Percentiles rank a stretch among this genome's conserved stretches.
phyloP scores from a whole-genome alignment of 2,329 filamentous ascomycete genomes.

The Calonectria pseudoreteaudii region DNA sequence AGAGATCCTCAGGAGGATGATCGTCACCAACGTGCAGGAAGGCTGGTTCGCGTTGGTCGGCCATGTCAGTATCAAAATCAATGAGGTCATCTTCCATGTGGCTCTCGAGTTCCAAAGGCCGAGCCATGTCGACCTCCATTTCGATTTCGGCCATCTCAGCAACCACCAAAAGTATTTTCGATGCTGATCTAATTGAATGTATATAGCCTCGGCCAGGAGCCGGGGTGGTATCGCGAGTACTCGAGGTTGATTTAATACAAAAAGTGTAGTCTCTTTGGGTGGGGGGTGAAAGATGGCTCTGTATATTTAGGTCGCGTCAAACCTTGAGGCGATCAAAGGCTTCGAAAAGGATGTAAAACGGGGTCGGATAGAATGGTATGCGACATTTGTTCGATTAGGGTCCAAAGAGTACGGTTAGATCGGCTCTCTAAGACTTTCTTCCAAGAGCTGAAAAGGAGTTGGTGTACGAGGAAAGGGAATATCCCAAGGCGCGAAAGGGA shows the following conservation, averaged over 20 bases:
- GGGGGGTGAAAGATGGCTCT: background rate
- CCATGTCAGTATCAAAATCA: constrained; percentile 52
- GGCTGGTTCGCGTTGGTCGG: constrained; percentile 35
- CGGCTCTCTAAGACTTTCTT: background rate
- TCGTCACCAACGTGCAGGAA: background rate
- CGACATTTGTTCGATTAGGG: constrained; percentile 43
- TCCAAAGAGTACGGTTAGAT: background rate
- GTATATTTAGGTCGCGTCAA: background rate
- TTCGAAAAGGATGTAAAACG: constrained; percentile 22
- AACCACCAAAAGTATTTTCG: background rate
- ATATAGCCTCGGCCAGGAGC: background rate
- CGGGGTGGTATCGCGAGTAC: background rate
- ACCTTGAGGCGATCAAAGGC: constrained; percentile 34
- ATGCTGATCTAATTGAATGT: background rate
- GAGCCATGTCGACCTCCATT: constrained; percentile 47
- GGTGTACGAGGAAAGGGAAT: background rate
- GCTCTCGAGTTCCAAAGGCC: constrained; percentile 38
- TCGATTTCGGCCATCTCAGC: constrained; percentile 45
- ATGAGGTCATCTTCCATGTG: constrained; percentile 51
- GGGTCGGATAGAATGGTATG: constrained; percentile 32
- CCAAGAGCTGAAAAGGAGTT: background rate
- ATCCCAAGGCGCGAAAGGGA: background rate
- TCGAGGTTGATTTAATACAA: background rate
- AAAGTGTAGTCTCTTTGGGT: background rate
- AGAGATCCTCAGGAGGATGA: constrained; percentile 10